Evolutionary conservation across 2,329 filamentous ascomycete genomes (phyloP).

Genomic region (Epichloe glyceriae): DNA sequence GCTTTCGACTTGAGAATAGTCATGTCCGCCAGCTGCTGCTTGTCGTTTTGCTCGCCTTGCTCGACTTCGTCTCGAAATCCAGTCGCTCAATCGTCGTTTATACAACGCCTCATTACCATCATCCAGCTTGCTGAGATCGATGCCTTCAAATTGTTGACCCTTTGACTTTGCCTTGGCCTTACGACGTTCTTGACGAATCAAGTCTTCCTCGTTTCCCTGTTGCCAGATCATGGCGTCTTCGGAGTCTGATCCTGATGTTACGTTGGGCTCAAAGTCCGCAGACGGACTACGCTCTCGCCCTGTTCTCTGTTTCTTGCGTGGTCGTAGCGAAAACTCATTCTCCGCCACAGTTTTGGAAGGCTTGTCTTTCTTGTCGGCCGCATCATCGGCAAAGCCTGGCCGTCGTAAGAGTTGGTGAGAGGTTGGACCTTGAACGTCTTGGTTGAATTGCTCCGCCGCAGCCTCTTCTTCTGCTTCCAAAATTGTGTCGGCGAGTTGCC

Average conservation of each 20-base stretch:
- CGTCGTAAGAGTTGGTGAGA: conserved; percentile 63
- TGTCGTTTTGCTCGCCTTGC: conserved; percentile 28
- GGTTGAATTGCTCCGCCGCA: conserved; percentile 26
- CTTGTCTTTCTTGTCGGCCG: conserved; percentile 1
- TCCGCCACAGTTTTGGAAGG: conserved; percentile 14
- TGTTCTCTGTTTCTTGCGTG: conserved; percentile 41
- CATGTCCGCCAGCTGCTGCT: conserved; percentile 16
- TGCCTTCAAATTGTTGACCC: conserved; percentile 22
- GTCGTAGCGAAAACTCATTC: conserved; percentile 44
- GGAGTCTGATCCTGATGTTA: conserved; percentile 19
- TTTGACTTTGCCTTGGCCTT: conserved; percentile 29
- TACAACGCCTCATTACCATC: conserved; percentile 83
- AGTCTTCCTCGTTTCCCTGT: conserved; percentile 26
- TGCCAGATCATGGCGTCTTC: conserved; percentile 23
- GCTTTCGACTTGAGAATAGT: conserved; percentile 26
- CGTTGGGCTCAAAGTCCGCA: conserved; percentile 32
- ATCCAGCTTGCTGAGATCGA: conserved; percentile 53
- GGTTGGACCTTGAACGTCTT: conserved; percentile 33
- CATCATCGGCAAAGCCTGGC: conserved; percentile 50
- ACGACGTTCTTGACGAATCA: conserved; percentile 24
- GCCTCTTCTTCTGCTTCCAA: conserved; percentile 70
- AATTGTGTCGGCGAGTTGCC: conserved; percentile 63
- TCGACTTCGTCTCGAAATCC: conserved; percentile 45
- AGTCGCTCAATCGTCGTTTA: conserved; percentile 58
- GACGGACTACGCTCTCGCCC: conserved; percentile 25